phyloP scores from a whole-genome alignment of 148 eudicot genomes.

The Tetragonia tetragonoides region DNA sequence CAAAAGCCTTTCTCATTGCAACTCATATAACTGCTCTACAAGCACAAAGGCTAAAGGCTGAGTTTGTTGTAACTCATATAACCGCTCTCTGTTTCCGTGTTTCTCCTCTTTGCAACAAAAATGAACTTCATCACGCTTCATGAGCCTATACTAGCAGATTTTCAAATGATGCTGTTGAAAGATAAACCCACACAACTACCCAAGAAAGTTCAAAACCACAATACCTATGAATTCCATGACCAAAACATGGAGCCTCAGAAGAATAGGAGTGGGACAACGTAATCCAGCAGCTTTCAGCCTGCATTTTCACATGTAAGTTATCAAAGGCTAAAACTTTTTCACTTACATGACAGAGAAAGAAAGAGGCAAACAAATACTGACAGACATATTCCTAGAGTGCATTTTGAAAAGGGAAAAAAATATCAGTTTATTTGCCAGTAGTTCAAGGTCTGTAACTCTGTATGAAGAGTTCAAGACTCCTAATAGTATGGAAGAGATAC shows the following conservation, averaged over 20 bases:
- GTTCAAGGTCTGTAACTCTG: background rate
- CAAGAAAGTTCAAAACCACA: background rate
- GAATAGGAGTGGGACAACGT: constrained; percentile 72
- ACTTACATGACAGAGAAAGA: background rate
- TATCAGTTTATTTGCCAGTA: background rate
- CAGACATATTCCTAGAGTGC: background rate
- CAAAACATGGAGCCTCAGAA: constrained; percentile 88
- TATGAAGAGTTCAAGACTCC: too few species aligned
- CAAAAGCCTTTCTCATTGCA: too few species aligned
- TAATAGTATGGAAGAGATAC: too few species aligned
- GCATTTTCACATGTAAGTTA: constrained; percentile 24
- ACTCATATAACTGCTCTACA: too few species aligned
- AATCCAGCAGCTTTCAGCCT: constrained; percentile 95
- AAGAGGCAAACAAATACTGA: background rate
- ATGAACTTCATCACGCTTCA: background rate
- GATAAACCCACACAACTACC: background rate
- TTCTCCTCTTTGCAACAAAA: background rate
- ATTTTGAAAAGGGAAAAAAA: background rate
- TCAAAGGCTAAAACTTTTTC: background rate
- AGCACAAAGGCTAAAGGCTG: too few species aligned
- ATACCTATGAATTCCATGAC: constrained; percentile 99
- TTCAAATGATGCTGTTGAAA: background rate
- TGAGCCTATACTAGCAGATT: background rate
- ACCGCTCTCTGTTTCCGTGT: background rate
- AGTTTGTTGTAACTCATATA: background rate